phyloP scores from a whole-genome alignment of 768 basidiomycete genomes.

The Mycena crocata region DNA sequence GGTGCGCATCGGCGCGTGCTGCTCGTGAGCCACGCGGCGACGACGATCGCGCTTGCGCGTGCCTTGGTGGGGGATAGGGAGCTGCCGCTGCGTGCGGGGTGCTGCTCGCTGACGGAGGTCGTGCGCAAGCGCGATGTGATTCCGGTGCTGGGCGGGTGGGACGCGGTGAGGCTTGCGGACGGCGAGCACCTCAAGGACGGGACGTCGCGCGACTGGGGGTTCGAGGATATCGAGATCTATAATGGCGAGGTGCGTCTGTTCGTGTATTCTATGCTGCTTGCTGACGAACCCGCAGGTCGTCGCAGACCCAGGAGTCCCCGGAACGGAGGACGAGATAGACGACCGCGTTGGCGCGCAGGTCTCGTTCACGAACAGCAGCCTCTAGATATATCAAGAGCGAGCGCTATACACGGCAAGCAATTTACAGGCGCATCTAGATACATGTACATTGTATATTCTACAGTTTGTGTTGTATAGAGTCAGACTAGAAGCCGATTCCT shows the following conservation, averaged over 20 bases:
- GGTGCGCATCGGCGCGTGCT: slow-evolving; percentile 62
- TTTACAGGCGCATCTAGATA: slow-evolving; percentile 43
- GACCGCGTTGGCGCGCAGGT: slow-evolving; percentile 67
- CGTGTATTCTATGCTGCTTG: neutral
- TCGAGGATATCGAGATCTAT: slow-evolving; percentile 74
- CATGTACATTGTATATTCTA: neutral
- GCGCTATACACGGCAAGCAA: no score
- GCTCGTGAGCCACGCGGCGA: slow-evolving; percentile 82
- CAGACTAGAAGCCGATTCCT: slow-evolving; percentile 67
- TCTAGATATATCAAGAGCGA: slow-evolving; percentile 46
- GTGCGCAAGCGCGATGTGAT: slow-evolving; percentile 45
- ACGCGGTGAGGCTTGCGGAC: slow-evolving; percentile 60
- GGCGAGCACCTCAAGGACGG: slow-evolving; percentile 71
- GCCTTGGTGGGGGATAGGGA: slow-evolving; percentile 65
- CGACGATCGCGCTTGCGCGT: slow-evolving; percentile 73
- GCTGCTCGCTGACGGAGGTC: slow-evolving; percentile 77
- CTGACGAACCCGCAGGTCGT: slow-evolving; percentile 63
- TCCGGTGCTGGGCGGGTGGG: slow-evolving; percentile 58
- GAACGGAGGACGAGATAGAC: slow-evolving; percentile 69
- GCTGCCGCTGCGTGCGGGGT: slow-evolving; percentile 73
- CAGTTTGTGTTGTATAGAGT: slow-evolving; percentile 9
- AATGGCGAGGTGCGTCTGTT: slow-evolving; percentile 63
- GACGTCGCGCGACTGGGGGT: slow-evolving; percentile 80
- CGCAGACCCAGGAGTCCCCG: slow-evolving; percentile 76
- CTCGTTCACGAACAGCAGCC: slow-evolving; percentile 48